Conservation (phyloP, 768 basidiomycete species). For the Amyloporia xantha region DNA sequence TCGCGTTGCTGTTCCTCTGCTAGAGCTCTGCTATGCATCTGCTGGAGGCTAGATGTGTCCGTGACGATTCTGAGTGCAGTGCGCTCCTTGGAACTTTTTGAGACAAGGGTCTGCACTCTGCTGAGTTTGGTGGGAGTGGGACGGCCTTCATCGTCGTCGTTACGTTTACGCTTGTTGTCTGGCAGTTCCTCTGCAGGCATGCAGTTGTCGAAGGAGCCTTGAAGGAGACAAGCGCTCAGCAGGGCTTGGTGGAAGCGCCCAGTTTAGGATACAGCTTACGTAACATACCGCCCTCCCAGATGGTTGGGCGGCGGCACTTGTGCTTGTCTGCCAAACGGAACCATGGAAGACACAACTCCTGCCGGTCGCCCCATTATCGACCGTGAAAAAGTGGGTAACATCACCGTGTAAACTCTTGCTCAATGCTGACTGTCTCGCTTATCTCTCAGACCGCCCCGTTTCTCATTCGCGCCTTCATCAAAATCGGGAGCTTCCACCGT, state of each 20-base stretch:
- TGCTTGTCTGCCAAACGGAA: no score
- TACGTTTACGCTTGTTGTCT: neutral
- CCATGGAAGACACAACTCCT: constrained; percentile 36
- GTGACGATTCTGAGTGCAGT: neutral
- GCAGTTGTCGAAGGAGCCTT: no score
- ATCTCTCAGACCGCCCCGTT: constrained; percentile 69
- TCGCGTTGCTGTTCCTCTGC: neutral
- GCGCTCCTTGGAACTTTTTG: neutral
- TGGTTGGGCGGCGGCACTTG: no score
- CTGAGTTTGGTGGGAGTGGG: neutral
- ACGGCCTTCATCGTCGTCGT: neutral
- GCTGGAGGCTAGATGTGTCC: neutral
- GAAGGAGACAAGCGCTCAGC: no score
- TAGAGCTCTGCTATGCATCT: neutral
- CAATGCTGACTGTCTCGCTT: constrained; percentile 64
- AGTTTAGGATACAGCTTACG: no score
- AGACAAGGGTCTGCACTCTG: neutral
- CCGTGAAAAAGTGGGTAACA: constrained; percentile 48
- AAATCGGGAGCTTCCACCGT: constrained; percentile 74
- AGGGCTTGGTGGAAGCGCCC: no score
- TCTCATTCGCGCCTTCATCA: constrained; percentile 75
- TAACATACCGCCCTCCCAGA: no score
- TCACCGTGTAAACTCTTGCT: neutral
- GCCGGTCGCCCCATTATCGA: constrained; percentile 42
- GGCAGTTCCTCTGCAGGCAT: no score